phyloP scores from a whole-genome alignment of 2,329 filamentous ascomycete species.

The Daldinia eschscholtzii region DNA sequence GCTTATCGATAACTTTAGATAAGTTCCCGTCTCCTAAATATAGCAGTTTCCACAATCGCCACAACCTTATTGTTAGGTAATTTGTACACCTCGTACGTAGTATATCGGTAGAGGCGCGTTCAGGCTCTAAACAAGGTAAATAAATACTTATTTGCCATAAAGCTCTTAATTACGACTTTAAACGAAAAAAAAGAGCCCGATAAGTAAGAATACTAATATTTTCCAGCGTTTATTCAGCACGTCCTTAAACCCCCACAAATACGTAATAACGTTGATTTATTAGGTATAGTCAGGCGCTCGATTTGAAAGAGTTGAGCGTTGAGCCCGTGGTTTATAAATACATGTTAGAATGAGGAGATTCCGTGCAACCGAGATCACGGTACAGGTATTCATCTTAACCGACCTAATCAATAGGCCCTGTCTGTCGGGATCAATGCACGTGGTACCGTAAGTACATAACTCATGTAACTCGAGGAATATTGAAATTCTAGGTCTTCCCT shows the following conservation, averaged over 20 bases:
- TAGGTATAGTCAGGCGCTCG: neutral
- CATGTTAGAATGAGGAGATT: neutral
- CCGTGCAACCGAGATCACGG: too few species aligned
- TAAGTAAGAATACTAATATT: neutral
- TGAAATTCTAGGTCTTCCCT: neutral
- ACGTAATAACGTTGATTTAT: too few species aligned
- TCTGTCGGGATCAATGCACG: neutral
- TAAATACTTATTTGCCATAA: neutral
- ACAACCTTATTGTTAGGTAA: neutral
- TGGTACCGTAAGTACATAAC: too few species aligned
- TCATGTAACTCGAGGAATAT: too few species aligned
- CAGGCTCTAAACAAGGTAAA: neutral
- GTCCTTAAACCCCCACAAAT: too few species aligned
- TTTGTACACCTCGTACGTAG: too few species aligned
- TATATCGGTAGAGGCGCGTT: neutral
- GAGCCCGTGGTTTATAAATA: neutral
- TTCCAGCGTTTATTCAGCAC: too few species aligned
- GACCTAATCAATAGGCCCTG: neutral
- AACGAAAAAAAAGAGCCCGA: neutral
- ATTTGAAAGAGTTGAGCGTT: neutral
- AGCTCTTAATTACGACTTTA: neutral
- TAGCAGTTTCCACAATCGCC: neutral
- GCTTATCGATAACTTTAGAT: conserved; percentile 1
- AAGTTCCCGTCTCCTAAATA: conserved; percentile 6
- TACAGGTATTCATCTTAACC: too few species aligned